A percentile compares a stretch with the other conserved stretches of the same genome.
Conservation (phyloP, 164 flowering plant species). For the Annona cherimola region DNA sequence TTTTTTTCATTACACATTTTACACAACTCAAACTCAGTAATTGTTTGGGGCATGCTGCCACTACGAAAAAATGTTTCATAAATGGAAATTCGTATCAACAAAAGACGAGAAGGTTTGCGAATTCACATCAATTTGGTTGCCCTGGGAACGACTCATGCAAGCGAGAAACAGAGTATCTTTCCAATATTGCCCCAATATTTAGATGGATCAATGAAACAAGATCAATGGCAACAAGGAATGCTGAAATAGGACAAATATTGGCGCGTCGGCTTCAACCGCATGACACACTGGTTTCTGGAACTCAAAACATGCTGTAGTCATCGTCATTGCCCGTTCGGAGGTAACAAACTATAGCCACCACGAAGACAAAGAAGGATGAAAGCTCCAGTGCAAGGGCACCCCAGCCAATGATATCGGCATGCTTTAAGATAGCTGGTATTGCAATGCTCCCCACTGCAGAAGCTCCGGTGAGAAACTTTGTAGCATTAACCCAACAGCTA, state of each 20-base stretch:
- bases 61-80: too few species aligned
- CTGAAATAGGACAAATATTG: background rate
- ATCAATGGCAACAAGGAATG: background rate
- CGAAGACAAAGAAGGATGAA: slow-evolving; percentile 66
- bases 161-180: background rate
- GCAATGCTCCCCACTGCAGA: slow-evolving; percentile 89
- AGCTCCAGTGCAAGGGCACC: slow-evolving; percentile 81
- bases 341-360: slow-evolving; percentile 53
- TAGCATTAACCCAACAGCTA: slow-evolving; percentile 74
- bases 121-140: background rate
- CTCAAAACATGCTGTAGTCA: slow-evolving; percentile 48
- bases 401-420: slow-evolving; percentile 92
- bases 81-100: background rate
- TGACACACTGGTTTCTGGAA: background rate
- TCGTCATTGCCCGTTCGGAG: slow-evolving; percentile 38
- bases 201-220: background rate
- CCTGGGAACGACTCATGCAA: background rate
- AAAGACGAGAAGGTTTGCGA: background rate
- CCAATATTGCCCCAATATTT: background rate
- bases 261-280: background rate
- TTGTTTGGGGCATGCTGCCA: background rate
- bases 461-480: slow-evolving; percentile 89
- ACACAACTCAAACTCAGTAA: background rate
- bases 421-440: slow-evolving; percentile 80
- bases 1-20: too few species aligned